A percentile compares a stretch with the other conserved stretches of the same genome.
These are phyloP conservation scores for Cochlearia excelsa DNA, from an alignment of 345 rosid species.

Conservation along the genomic window DNA sequence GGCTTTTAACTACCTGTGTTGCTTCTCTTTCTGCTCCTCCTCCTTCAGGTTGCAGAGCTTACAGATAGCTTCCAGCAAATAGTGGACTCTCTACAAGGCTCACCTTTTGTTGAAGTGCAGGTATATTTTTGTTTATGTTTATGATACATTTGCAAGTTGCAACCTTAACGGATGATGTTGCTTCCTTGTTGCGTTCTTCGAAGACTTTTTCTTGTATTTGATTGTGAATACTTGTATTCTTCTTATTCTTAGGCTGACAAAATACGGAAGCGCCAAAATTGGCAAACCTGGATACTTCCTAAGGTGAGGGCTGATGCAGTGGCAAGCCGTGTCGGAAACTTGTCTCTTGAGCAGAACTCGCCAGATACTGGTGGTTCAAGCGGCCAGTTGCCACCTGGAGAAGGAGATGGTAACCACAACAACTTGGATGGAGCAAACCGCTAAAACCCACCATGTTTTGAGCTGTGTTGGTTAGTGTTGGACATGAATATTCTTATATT, in stretches of 20 bases:
- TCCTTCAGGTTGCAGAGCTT: constrained; percentile 56
- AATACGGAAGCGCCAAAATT: constrained; percentile 60
- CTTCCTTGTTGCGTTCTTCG: constrained; percentile 1
- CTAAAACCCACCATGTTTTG: constrained; percentile 29
- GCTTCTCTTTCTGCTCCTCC: constrained; percentile 6
- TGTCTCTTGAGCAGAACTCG: constrained; percentile 20
- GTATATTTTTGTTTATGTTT: constrained; percentile 36
- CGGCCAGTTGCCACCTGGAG: constrained; percentile 25
- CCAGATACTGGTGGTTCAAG: constrained; percentile 28
- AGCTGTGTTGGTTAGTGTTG: constrained; percentile 28
- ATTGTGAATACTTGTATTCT: neutral
- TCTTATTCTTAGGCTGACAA: constrained; percentile 56
- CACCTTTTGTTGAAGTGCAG: constrained; percentile 72
- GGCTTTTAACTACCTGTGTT: constrained; percentile 22
- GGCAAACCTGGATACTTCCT: constrained; percentile 57
- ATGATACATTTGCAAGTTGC: neutral
- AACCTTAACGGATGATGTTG: neutral
- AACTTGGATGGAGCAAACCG: constrained; percentile 26
- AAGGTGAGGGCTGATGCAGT: constrained; percentile 12
- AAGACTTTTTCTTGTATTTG: neutral
- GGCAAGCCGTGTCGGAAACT: constrained; percentile 23
- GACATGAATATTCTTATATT: constrained; percentile 26
- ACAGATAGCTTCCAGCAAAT: constrained; percentile 63
- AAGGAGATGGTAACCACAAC: constrained; percentile 4
- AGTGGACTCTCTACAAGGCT: constrained; percentile 63